Base-by-base conservation (phyloP, 352 stramenopile species). In the Plasmopara muralis region DNA sequence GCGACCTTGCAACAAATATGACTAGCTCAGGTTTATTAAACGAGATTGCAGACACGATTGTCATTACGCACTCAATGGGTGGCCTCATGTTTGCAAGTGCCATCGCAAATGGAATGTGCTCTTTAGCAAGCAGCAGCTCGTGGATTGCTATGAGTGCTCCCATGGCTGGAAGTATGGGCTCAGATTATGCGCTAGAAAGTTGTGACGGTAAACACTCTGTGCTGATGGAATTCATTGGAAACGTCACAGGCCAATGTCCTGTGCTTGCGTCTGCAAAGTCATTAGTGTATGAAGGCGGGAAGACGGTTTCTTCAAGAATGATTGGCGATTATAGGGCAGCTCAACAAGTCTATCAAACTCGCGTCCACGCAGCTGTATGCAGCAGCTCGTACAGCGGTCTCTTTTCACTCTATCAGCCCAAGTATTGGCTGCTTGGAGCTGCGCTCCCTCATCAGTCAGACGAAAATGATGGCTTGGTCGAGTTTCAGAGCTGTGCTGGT, bases 401-500 rank as follows among this genome's bases (percentile, higher is more conserved):
- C 5, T 43, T 71, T 16, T 80, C 72, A 1, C 35, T 45, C 4
- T 74, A 81, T 15, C 57, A 69, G 44, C 12, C 38, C 0, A 43
- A 41, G 48, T 70, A 77, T 14, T 59, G 53, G 48, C 25, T 74
- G 14, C 54, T 70, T 2, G 67, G 66, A 9, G 16, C 43, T 13
- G 25, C 43, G 30, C 46, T 74, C 14, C 67, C 62, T 15, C 68
- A 79, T 52, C 65, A 76, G 47, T 74, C 69, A 16, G 13, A 29
- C 6, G 40, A 67, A 33, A 78, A 76, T 43, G 67, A 73, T 33
- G 67, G 67, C 10, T 41, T 76, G 47, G 64, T 87, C 9, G 74
- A 83, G 50, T 84, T 72, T 48, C 53, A 74, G n/a, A 85, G 74
- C 62, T 87, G 77, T 50, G 48, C 60, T 10, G 68, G 49, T 7